A percentile compares a stretch with the other conserved stretches of the same genome.
These are phyloP conservation scores for Pisolithus microcarpus DNA, from an alignment of 768 basidiomycete species.

Conservation along the genomic window DNA sequence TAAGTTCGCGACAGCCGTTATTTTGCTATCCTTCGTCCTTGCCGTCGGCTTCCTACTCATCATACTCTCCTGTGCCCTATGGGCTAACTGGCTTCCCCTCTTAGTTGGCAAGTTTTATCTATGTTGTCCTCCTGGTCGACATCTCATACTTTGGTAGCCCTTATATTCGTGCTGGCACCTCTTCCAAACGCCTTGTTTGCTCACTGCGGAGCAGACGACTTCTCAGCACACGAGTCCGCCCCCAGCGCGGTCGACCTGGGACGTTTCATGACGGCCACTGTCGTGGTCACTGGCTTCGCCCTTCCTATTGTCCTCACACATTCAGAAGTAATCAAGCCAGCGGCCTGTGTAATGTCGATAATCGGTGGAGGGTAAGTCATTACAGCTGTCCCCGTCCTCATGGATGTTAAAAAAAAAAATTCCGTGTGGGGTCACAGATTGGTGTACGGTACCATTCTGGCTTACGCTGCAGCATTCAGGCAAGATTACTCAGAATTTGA, in stretches of 20 bases:
- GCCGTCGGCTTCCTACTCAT: conserved; percentile 97
- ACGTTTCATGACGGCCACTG: conserved; percentile 83
- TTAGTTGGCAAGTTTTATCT: conserved; percentile 69
- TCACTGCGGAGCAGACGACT: conserved; percentile 89
- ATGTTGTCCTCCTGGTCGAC: neutral
- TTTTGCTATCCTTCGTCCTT: conserved; percentile 93
- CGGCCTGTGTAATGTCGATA: conserved; percentile 91
- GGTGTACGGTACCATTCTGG: conserved; percentile 87
- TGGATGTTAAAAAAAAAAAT: neutral
- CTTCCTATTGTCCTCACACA: conserved; percentile 90
- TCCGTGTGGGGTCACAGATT: conserved; percentile 34
- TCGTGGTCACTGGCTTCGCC: conserved; percentile 91
- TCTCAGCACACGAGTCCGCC: conserved; percentile 67
- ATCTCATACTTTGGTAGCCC: conserved; percentile 41
- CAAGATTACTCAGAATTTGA: conserved; percentile 82
- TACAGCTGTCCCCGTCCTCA: conserved; percentile 3
- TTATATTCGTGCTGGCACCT: conserved; percentile 93
- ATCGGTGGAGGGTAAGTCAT: conserved; percentile 77
- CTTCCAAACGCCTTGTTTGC: conserved; percentile 91
- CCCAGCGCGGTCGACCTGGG: conserved; percentile 81
- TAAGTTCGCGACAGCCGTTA: conserved; percentile 58
- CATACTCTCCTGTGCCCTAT: conserved; percentile 94
- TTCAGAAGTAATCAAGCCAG: conserved; percentile 75
- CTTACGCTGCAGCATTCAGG: conserved; percentile 78
- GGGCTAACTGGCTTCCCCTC: conserved; percentile 94